A percentile compares a stretch with the other conserved stretches of the same genome.
Evolutionary conservation across 495 filamentous ascomycete genomes (phyloP).

Genomic region (Ramalina intermedia): DNA sequence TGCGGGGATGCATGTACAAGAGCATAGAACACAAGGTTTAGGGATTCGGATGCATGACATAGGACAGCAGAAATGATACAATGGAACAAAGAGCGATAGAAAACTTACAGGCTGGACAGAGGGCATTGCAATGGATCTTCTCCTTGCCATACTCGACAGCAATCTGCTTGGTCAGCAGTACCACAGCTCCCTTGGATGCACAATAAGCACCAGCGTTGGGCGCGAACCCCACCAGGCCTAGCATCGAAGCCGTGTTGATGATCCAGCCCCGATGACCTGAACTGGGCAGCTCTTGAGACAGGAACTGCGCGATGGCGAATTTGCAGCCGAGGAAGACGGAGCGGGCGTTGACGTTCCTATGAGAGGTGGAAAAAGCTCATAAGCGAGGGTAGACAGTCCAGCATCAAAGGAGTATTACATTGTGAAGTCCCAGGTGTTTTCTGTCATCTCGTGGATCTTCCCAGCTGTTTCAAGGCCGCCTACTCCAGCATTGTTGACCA

Average conservation of each 20-base stretch:
- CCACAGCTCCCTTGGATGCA: conserved; percentile 38
- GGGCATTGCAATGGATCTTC: conserved; percentile 38
- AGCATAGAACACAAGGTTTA: no score
- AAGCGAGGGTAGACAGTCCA: background rate
- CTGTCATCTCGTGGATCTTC: conserved; percentile 25
- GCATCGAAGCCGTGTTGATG: conserved; percentile 33
- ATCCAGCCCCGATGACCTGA: conserved; percentile 36
- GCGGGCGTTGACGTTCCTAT: conserved; percentile 24
- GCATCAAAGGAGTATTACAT: conserved; percentile 13
- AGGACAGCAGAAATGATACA: background rate
- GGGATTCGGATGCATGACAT: background rate
- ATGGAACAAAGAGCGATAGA: background rate
- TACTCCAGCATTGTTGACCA: conserved; percentile 41
- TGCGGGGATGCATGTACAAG: no score
- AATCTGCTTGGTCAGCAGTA: conserved; percentile 31
- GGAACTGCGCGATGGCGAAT: conserved; percentile 34
- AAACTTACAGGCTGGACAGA: conserved; percentile 40
- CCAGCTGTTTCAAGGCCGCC: conserved; percentile 15
- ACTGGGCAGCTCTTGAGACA: conserved; percentile 26
- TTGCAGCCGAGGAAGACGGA: conserved; percentile 35
- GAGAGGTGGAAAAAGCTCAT: background rate
- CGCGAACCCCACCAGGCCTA: conserved; percentile 26
- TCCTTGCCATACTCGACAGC: conserved; percentile 37
- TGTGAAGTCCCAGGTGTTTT: conserved; percentile 27
- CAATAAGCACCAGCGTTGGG: conserved; percentile 27